A percentile compares a stretch with the other conserved stretches of the same genome.
Evolutionary conservation across 345 rosid species (phyloP).

Genomic region (Schrenkiella parvula): DNA sequence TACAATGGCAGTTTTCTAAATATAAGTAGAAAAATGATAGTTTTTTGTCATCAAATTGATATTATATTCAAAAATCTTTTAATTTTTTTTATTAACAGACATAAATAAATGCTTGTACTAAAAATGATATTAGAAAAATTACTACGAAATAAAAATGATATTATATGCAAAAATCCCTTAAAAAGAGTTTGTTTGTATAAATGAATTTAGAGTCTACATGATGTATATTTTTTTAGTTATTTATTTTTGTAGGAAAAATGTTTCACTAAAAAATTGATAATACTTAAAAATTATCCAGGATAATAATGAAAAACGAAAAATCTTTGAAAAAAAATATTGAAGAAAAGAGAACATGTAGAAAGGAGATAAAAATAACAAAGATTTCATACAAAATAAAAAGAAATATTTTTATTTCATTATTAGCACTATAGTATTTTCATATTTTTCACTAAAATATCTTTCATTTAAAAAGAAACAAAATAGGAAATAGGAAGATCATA

Average conservation of each 20-base stretch:
- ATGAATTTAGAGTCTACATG: neutral
- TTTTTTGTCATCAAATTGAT: too few species aligned
- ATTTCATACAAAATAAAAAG: neutral
- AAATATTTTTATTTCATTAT: neutral
- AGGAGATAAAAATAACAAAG: neutral
- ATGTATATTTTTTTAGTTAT: neutral
- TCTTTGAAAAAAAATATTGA: neutral
- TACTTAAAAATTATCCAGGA: neutral
- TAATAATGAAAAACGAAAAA: neutral
- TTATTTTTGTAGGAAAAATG: neutral
- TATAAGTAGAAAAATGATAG: too few species aligned
- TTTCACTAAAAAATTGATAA: neutral
- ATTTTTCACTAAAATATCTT: neutral
- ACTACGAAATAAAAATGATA: neutral
- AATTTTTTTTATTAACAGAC: neutral
- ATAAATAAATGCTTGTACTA: neutral
- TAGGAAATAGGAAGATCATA: constrained; percentile 1
- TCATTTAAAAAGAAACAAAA: neutral
- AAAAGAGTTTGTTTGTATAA: neutral
- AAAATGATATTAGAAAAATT: neutral
- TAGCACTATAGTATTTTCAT: neutral
- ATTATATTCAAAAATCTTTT: too few species aligned
- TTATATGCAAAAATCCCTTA: neutral
- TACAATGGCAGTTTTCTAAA: too few species aligned
- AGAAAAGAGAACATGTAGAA: neutral